phyloP scores from a whole-genome alignment of 2,329 filamentous ascomycete genomes.

The Blumeria hordei region DNA sequence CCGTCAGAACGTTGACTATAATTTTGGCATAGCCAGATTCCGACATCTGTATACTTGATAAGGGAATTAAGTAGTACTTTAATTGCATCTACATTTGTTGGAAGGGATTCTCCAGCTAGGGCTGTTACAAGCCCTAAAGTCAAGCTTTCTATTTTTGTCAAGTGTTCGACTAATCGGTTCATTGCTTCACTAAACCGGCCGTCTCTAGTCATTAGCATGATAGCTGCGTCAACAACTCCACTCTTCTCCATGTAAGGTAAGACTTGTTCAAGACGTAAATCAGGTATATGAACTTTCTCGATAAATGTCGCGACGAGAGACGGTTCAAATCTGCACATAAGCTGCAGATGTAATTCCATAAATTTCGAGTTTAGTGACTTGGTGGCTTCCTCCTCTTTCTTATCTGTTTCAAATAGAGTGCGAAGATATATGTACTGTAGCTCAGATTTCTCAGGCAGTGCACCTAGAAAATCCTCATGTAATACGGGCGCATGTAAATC shows the following conservation, averaged over 20 bases:
- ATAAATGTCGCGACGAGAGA: conserved; percentile 70
- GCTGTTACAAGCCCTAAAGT: conserved; percentile 49
- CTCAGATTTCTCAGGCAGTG: conserved; percentile 26
- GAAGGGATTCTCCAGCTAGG: conserved; percentile 28
- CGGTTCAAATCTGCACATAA: conserved; percentile 75
- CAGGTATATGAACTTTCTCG: conserved; percentile 45
- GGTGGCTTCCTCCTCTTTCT: conserved; percentile 16
- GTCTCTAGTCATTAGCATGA: conserved; percentile 73
- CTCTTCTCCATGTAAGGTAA: conserved; percentile 73
- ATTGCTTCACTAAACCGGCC: conserved; percentile 67
- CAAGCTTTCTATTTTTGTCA: conserved; percentile 57
- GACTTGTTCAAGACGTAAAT: conserved; percentile 56
- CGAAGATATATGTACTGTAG: conserved; percentile 41
- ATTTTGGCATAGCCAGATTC: conserved; percentile 84
- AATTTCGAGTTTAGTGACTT: conserved; percentile 31
- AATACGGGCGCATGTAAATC: conserved; percentile 29
- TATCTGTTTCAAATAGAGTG: conserved; percentile 44
- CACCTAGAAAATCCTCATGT: conserved; percentile 28
- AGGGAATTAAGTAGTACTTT: conserved; percentile 53
- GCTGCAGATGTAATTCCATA: conserved; percentile 61
- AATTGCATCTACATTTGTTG: conserved; percentile 32
- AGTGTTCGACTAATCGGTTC: conserved; percentile 57
- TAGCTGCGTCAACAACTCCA: conserved; percentile 76
- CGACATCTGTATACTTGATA: conserved; percentile 76
- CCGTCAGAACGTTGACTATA: conserved; percentile 38